Percentiles rank a stretch among this genome's conserved stretches.
These are phyloP conservation scores for Anisogramma anomala DNA, from an alignment of 2,329 filamentous ascomycete species.

Conservation along the genomic window DNA sequence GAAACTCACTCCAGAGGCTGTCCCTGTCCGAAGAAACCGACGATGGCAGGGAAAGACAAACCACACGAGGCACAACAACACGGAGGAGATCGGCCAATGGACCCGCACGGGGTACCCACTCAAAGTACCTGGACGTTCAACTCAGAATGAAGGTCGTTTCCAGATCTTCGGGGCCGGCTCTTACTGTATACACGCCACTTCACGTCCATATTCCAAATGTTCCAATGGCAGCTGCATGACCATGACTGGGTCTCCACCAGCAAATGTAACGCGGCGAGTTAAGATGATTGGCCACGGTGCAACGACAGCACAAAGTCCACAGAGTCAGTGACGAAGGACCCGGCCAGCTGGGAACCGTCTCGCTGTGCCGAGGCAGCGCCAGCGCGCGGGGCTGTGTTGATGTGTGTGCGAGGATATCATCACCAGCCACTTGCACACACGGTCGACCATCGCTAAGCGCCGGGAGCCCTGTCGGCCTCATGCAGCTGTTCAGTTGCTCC, in stretches of 20 bases:
- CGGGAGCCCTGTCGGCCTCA: conserved; percentile 36
- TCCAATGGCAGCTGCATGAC: neutral
- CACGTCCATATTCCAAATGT: too few relatives aligned
- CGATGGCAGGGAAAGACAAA: too few relatives aligned
- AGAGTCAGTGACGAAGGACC: too few relatives aligned
- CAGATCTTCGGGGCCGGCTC: conserved; percentile 14
- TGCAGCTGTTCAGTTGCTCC: conserved; percentile 31
- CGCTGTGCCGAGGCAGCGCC: neutral
- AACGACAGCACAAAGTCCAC: too few relatives aligned
- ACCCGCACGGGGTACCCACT: conserved; percentile 3
- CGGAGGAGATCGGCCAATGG: neutral
- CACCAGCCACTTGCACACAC: conserved; percentile 1
- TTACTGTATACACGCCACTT: too few relatives aligned
- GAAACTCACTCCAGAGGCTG: neutral
- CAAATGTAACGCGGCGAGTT: neutral
- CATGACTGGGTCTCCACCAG: neutral
- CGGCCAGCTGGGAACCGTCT: conserved; percentile 4
- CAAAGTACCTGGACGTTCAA: conserved; percentile 13
- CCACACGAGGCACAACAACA: too few relatives aligned
- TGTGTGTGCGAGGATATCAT: neutral
- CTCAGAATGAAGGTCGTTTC: conserved; percentile 11
- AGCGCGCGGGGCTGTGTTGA: neutral
- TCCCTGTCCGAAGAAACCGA: too few relatives aligned
- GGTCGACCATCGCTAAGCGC: conserved; percentile 44
- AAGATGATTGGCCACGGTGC: conserved; percentile 6